Evolutionary conservation across 1,284 basidiomycete genomes (phyloP).

Genomic region (Austropuccinia psidii): DNA sequence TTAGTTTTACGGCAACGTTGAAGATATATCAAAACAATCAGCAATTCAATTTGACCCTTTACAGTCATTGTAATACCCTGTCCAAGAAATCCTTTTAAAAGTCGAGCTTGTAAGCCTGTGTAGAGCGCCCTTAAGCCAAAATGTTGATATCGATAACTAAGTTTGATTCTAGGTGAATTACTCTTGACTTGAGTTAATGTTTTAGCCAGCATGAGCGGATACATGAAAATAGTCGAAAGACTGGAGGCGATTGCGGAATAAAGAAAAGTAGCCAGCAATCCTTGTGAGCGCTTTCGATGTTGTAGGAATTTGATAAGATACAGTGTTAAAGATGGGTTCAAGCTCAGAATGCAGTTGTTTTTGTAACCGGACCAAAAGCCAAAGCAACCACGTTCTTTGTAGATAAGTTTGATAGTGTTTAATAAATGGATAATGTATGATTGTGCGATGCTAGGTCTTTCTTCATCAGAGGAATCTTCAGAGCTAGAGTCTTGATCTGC

Average conservation of each 20-base stretch:
- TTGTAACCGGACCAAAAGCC: constrained; percentile 49
- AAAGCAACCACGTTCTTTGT: constrained; percentile 46
- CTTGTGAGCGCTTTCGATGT: constrained; percentile 29
- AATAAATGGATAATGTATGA: constrained; percentile 34
- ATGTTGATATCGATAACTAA: constrained; percentile 40
- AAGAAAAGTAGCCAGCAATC: constrained; percentile 48
- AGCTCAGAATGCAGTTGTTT: constrained; percentile 47
- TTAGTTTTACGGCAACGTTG: too few species aligned
- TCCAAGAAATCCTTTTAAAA: constrained; percentile 67
- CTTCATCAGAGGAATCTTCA: constrained; percentile 44
- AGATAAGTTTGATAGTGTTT: constrained; percentile 46
- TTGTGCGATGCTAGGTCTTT: constrained; percentile 38
- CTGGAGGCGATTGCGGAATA: constrained; percentile 50
- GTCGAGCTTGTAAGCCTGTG: constrained; percentile 73
- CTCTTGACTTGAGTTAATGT: constrained; percentile 50
- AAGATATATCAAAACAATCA: too few species aligned
- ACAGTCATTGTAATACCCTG: constrained; percentile 49
- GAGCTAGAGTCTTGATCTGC: constrained; percentile 43
- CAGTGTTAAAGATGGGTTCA: constrained; percentile 50
- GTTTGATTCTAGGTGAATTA: constrained; percentile 45
- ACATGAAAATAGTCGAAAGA: constrained; percentile 43
- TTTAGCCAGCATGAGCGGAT: constrained; percentile 41
- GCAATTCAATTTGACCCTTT: constrained; percentile 40
- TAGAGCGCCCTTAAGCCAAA: constrained; percentile 60
- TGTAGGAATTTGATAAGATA: constrained; percentile 48